Base-by-base conservation (phyloP, 2,329 filamentous ascomycete genomes). In the Coniochaeta prunicola region DNA sequence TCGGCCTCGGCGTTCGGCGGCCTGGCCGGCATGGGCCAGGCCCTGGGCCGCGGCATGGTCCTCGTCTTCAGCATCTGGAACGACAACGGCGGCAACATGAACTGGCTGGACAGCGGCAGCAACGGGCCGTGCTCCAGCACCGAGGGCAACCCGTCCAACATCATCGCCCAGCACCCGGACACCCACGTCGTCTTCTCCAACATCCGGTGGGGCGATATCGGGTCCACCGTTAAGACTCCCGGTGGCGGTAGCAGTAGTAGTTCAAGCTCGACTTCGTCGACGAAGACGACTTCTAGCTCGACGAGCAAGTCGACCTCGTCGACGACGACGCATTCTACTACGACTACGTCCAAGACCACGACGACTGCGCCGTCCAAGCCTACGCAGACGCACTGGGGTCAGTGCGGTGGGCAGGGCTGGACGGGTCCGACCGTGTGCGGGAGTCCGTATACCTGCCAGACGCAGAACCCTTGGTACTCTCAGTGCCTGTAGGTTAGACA, bases 141-240 rank as follows among this genome's bases (percentile, higher is more conserved):
- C 0, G 74, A 79, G 61, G 80, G 79, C 1, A 71, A 76, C 58
- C 79, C 80, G 0, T 67, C 71, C n/a, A 66, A 74, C 24, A 79
- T 82, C 58, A 59, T 71, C 54, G 65, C 70, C n/a, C 65, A 77
- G 19, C 67, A 76, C 59, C 73, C 75, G 2, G 70, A 71, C 21
- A 76, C 79, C 4, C 71, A 70, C 19, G 77, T 82, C 2, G 73
- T 71, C 2, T 83, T 80, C 65, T 77, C 74, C 34, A 74, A 80
- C 60, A 77, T 83, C 62, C 76, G 75, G 63, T 79, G 77, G 74
- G 80, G 80, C n/a, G 77, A 82, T 58, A 78, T 83, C 64, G 78
- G 74, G 3, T 77, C 75, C 8, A 81, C 79, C 36, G 54, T 30
- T 21, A 56, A 38, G 33, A 42, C 36, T 31, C 30, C 54, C 3